Evolutionary conservation across 306 rosid species (phyloP).

Genomic region (Vigna reflexopilosa): DNA sequence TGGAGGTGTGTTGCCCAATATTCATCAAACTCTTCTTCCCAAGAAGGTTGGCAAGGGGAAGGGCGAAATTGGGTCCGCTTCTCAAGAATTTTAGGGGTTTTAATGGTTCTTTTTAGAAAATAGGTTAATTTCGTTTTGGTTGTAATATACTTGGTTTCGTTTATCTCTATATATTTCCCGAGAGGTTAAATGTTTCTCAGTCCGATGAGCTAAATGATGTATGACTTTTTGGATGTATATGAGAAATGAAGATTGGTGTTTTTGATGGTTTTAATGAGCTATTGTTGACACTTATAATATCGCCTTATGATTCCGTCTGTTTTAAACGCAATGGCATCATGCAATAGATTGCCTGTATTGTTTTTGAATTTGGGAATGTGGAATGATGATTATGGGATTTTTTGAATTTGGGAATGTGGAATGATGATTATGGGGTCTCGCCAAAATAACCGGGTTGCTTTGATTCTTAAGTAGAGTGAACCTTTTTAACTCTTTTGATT

Average conservation of each 20-base stretch:
- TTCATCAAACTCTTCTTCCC: constrained; percentile 75
- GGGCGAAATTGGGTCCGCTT: constrained; percentile 84
- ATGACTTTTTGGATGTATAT: neutral
- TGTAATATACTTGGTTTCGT: constrained; percentile 51
- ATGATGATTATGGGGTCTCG: too few species aligned
- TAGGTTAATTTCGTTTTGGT: neutral
- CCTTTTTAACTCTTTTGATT: too few species aligned
- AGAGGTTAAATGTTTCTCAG: neutral
- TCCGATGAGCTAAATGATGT: neutral
- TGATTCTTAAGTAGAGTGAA: too few species aligned
- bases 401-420: too few species aligned
- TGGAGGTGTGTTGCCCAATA: constrained; percentile 79
- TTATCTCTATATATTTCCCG: neutral
- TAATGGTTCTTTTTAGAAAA: neutral
- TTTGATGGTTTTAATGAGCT: too few species aligned
- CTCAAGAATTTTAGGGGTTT: constrained; percentile 77
- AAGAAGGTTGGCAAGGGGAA: constrained; percentile 80
- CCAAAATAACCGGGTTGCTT: too few species aligned
- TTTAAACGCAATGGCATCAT: too few species aligned
- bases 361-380: too few species aligned
- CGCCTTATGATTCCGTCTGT: neutral
- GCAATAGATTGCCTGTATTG: too few species aligned
- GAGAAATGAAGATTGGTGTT: neutral
- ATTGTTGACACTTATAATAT: neutral
- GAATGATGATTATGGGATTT: too few species aligned